A percentile compares a stretch with the other conserved stretches of the same genome.
These are phyloP conservation scores for Alternaria arbusti DNA, from an alignment of 2,329 filamentous ascomycete genomes.

Conservation along the genomic window DNA sequence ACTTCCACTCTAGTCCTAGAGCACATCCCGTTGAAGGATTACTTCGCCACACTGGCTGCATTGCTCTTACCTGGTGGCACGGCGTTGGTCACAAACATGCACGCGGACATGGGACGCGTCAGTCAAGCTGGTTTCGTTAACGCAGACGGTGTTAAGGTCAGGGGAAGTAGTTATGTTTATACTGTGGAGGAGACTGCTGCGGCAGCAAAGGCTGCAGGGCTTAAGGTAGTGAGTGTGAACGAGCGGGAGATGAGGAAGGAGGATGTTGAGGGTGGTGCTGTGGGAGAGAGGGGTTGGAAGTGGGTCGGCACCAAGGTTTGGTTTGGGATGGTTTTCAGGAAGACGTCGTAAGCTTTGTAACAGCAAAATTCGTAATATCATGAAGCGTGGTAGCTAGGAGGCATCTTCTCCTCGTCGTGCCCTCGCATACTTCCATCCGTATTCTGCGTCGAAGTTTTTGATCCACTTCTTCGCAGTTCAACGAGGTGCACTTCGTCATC, in stretches of 20 bases:
- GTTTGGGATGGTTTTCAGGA: slow-evolving; percentile 46
- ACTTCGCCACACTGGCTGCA: slow-evolving; percentile 56
- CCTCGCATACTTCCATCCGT: background rate
- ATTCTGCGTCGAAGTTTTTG: background rate
- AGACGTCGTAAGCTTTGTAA: background rate
- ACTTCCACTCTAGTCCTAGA: slow-evolving; percentile 70
- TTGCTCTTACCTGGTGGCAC: slow-evolving; percentile 56
- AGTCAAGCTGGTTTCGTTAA: slow-evolving; percentile 69
- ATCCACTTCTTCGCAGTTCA: background rate
- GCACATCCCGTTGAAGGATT: slow-evolving; percentile 61
- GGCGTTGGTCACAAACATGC: slow-evolving; percentile 72
- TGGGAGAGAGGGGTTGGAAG: slow-evolving; percentile 47
- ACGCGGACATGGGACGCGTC: slow-evolving; percentile 65
- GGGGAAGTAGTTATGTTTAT: slow-evolving; percentile 66
- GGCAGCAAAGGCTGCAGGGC: slow-evolving; percentile 51
- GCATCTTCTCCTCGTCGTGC: background rate
- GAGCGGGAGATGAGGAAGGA: slow-evolving; percentile 40
- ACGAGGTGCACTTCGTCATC: background rate
- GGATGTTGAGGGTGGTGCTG: slow-evolving; percentile 38
- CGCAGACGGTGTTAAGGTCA: slow-evolving; percentile 59
- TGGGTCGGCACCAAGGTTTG: slow-evolving; percentile 51
- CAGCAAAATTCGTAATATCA: background rate
- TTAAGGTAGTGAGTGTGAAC: slow-evolving; percentile 34
- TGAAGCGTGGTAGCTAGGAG: background rate
- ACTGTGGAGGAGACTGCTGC: slow-evolving; percentile 58